These are phyloP conservation scores for Acer campestre DNA, from an alignment of 345 rosid genomes.

Conservation along the genomic window DNA sequence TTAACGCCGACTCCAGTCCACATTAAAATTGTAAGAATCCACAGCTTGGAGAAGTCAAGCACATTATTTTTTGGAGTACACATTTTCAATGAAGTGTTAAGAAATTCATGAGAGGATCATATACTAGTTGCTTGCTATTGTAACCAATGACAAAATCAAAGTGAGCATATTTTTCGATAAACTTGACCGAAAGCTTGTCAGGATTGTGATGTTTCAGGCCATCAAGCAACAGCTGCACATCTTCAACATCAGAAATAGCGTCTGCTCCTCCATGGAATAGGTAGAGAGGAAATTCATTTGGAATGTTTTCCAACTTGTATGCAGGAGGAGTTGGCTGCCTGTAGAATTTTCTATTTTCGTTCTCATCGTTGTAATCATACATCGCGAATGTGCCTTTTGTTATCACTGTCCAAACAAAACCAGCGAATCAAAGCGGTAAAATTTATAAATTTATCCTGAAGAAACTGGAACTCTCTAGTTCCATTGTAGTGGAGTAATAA, in stretches of 20 bases:
- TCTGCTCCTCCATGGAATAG: conserved; percentile 51
- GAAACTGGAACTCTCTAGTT: no score
- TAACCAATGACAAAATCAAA: conserved; percentile 43
- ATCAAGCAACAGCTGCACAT: conserved; percentile 42
- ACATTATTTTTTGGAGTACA: no score
- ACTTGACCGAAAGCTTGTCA: conserved; percentile 37
- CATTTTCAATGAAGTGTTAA: conserved; percentile 31
- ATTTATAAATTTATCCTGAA: no score
- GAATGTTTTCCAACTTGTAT: conserved; percentile 45
- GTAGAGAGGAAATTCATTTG: conserved; percentile 48
- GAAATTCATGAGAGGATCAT: conserved; percentile 48
- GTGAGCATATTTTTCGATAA: conserved; percentile 40
- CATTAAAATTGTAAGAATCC: no score
- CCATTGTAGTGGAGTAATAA: no score
- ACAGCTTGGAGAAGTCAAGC: no score
- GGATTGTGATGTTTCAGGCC: conserved; percentile 36
- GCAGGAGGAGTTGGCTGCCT: conserved; percentile 45
- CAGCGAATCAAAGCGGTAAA: no score
- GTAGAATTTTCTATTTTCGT: conserved; percentile 42
- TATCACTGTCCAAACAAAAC: conserved; percentile 31
- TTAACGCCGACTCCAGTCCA: no score
- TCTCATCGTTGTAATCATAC: conserved; percentile 39
- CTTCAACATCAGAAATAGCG: conserved; percentile 37
- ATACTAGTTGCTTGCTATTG: conserved; percentile 49
- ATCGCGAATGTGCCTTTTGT: conserved; percentile 41